Conservation (phyloP, 2,329 filamentous ascomycete species). For the Paraphoma chrysanthemicola region DNA sequence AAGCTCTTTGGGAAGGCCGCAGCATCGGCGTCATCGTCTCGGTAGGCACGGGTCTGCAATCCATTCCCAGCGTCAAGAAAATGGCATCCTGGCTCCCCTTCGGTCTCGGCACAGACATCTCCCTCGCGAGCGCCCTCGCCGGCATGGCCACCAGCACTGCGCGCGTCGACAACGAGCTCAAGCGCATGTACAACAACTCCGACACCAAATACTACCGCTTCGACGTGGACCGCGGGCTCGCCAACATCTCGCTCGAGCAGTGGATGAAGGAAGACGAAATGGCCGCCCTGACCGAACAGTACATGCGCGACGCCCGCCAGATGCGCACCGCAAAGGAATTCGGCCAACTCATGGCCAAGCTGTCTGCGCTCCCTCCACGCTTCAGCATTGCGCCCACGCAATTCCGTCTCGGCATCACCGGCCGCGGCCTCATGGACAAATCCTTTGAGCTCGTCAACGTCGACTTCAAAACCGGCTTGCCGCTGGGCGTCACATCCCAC, state of each 20-base stretch:
- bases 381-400: constrained; percentile 43
- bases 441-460: constrained; percentile 42
- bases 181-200: constrained; percentile 48
- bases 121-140: constrained; percentile 44
- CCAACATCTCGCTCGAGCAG: constrained; percentile 47
- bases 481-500: constrained; percentile 27
- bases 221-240: constrained; percentile 50
- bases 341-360: constrained; percentile 46
- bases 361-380: constrained; percentile 43
- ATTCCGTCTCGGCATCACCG: constrained; percentile 43
- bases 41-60: constrained; percentile 48
- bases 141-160: constrained; percentile 49
- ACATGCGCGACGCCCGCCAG: constrained; percentile 48
- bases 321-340: constrained; percentile 36
- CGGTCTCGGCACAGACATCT: constrained; percentile 48
- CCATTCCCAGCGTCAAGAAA: constrained; percentile 47
- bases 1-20: constrained; percentile 47
- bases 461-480: constrained; percentile 48
- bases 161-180: constrained; percentile 51
- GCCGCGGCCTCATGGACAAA: constrained; percentile 36
- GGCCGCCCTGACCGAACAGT: constrained; percentile 48
- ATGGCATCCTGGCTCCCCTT: constrained; percentile 49
- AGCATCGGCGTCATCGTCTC: constrained; percentile 49
- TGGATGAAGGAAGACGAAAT: constrained; percentile 53
- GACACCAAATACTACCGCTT: constrained; percentile 49